Conservation (phyloP, 345 rosid genomes). For the Ailanthus altissimus region DNA sequence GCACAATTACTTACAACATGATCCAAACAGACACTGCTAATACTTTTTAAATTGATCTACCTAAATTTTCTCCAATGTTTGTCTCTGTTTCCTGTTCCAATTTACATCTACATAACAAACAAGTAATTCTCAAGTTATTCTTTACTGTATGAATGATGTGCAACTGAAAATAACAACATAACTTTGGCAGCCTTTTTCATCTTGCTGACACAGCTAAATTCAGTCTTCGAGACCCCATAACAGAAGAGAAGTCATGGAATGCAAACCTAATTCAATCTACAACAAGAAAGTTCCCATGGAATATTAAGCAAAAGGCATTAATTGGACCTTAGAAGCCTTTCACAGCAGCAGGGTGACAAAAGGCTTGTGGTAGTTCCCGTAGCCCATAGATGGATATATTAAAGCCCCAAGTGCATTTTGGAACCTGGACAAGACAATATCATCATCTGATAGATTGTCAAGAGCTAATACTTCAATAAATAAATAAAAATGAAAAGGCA, state of each 20-base stretch:
- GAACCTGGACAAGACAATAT: slow-evolving; percentile 48
- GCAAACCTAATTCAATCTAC: not conserved
- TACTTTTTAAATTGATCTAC: not conserved
- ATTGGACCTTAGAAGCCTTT: slow-evolving; percentile 73
- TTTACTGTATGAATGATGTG: no score
- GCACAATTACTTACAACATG: not conserved
- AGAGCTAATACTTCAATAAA: not conserved
- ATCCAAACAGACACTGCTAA: not conserved
- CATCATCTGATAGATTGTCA: not conserved
- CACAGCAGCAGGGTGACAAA: slow-evolving; percentile 94
- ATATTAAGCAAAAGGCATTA: not conserved
- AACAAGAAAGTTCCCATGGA: not conserved
- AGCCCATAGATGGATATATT: slow-evolving; percentile 84
- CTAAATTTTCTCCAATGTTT: not conserved
- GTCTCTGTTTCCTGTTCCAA: not conserved
- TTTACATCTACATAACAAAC: not conserved
- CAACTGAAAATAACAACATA: no score
- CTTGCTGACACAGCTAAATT: no score
- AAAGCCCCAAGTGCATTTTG: slow-evolving; percentile 71
- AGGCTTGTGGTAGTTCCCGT: slow-evolving; percentile 91
- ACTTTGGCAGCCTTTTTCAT: not conserved
- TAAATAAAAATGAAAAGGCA: not conserved
- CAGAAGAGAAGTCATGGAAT: no score
- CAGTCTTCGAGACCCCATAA: no score
- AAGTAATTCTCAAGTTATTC: no score